Conservation (phyloP, 78 protist genomes). For the Dictyostelium purpureum region DNA sequence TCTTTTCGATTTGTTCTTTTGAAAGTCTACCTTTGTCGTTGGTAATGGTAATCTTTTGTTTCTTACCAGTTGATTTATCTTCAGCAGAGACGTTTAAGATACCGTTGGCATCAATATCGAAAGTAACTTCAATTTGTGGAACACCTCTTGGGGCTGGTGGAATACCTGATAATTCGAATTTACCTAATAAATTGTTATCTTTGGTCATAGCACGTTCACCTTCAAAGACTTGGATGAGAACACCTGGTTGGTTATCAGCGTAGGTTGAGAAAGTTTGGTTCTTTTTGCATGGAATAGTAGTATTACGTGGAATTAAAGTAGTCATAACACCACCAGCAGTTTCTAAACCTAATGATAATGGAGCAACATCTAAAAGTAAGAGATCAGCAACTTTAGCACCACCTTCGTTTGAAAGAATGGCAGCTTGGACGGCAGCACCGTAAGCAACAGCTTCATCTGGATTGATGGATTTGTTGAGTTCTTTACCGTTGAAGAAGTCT, state of each 20-base stretch:
- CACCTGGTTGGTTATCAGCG: slow-evolving; percentile 91
- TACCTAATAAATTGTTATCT: slow-evolving; percentile 93
- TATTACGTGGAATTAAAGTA: slow-evolving; percentile 92
- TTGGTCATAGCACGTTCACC: slow-evolving; percentile 93
- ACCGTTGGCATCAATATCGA: slow-evolving; percentile 93
- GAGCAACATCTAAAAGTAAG: slow-evolving; percentile 96
- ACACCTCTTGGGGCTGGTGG: slow-evolving; percentile 96
- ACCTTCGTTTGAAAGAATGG: slow-evolving; percentile 93
- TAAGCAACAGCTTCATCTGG: slow-evolving; percentile 96
- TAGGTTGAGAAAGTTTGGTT: slow-evolving; percentile 94
- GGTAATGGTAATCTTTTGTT: slow-evolving; percentile 82
- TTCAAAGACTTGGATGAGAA: slow-evolving; percentile 90
- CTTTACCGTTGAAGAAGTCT: slow-evolving; percentile 95
- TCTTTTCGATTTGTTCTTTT: slow-evolving; percentile 93
- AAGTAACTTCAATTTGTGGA: slow-evolving; percentile 94
- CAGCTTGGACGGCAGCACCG: slow-evolving; percentile 95
- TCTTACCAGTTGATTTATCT: slow-evolving; percentile 95
- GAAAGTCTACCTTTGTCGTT: slow-evolving; percentile 92
- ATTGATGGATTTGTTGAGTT: slow-evolving; percentile 89
- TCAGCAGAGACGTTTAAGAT: slow-evolving; percentile 96
- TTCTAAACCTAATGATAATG: slow-evolving; percentile 97
- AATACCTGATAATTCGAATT: slow-evolving; percentile 87
- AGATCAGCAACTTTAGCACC: slow-evolving; percentile 83
- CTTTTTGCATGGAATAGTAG: slow-evolving; percentile 95
- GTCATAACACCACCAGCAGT: slow-evolving; percentile 98